Conservation (phyloP, 2,329 filamentous ascomycete genomes). For the Lecanicillium sp. region DNA sequence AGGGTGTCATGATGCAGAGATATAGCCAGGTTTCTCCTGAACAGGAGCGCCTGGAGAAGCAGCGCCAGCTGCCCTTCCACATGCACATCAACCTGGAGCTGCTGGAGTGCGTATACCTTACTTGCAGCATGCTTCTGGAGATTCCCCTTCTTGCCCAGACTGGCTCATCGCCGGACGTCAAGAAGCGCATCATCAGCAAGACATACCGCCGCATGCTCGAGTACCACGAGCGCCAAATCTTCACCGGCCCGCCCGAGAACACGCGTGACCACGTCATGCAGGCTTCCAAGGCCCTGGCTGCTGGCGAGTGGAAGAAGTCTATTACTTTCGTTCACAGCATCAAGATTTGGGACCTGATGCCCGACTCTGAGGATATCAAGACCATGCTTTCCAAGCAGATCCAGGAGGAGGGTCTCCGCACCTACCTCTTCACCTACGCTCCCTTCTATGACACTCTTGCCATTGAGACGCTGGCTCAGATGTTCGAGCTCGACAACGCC, state of each 20-base stretch:
- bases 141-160: constrained; percentile 95
- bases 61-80: constrained; percentile 97
- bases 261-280: constrained; percentile 99
- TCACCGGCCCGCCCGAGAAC: constrained; percentile 97
- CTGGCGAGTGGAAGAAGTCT: constrained; percentile 97
- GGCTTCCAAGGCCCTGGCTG: constrained; percentile 91
- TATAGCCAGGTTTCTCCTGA: constrained; percentile 95
- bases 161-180: constrained; percentile 91
- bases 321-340: constrained; percentile 91
- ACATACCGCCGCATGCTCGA: constrained; percentile 98
- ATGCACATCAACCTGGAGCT: constrained; percentile 99
- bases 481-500: constrained; percentile 89
- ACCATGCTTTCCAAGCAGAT: constrained; percentile 95
- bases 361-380: constrained; percentile 89
- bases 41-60: constrained; percentile 94
- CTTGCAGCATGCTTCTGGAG: constrained; percentile 98
- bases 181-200: constrained; percentile 98
- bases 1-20: constrained; percentile 96
- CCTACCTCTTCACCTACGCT: constrained; percentile 98
- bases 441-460: constrained; percentile 98
- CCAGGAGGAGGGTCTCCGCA: constrained; percentile 95
- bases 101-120: constrained; percentile 95
- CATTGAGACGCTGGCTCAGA: constrained; percentile 72
- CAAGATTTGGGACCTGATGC: constrained; percentile 99
- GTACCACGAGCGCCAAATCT: constrained; percentile 98